phyloP scores from a whole-genome alignment of 2,329 filamentous ascomycete species.

The Orbilia brochopaga region DNA sequence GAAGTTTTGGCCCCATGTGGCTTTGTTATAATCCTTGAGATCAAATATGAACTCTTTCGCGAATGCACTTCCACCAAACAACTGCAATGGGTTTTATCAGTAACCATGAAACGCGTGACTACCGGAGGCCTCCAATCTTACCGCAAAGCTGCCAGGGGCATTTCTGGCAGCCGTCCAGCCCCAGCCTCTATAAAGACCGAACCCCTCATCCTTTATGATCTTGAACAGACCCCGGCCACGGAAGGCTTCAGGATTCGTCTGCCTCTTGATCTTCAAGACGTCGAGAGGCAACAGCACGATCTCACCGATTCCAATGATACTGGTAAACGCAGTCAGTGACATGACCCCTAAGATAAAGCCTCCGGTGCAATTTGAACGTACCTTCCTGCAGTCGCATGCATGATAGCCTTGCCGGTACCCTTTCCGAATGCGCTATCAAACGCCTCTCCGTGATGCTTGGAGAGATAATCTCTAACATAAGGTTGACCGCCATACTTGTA shows the following conservation, averaged over 20 bases:
- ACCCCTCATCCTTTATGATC: slow-evolving; percentile 92
- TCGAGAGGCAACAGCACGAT: slow-evolving; percentile 93
- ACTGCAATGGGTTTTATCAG: slow-evolving; percentile 62
- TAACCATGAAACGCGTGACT: not conserved
- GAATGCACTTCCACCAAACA: slow-evolving; percentile 96
- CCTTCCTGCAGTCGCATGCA: slow-evolving; percentile 96
- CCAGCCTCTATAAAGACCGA: slow-evolving; percentile 93
- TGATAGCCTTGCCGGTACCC: slow-evolving; percentile 96
- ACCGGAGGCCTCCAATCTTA: slow-evolving; percentile 62
- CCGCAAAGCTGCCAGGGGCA: slow-evolving; percentile 93
- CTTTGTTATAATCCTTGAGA: slow-evolving; percentile 92
- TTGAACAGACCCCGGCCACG: slow-evolving; percentile 85
- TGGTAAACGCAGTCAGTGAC: slow-evolving; percentile 57
- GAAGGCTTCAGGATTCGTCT: slow-evolving; percentile 99
- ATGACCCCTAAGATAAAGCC: not conserved
- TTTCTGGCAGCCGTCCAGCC: slow-evolving; percentile 98
- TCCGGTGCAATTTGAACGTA: slow-evolving; percentile 58
- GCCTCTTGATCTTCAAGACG: slow-evolving; percentile 98
- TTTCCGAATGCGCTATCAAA: slow-evolving; percentile 93
- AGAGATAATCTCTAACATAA: slow-evolving; percentile 87
- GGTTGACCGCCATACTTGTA: slow-evolving; percentile 99
- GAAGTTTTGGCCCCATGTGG: slow-evolving; percentile 94
- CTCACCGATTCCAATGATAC: slow-evolving; percentile 94
- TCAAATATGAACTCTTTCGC: slow-evolving; percentile 95
- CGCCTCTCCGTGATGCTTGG: slow-evolving; percentile 75